Base-by-base conservation (phyloP, 2,329 filamentous ascomycete species). In the Diaporthe helianthi region DNA sequence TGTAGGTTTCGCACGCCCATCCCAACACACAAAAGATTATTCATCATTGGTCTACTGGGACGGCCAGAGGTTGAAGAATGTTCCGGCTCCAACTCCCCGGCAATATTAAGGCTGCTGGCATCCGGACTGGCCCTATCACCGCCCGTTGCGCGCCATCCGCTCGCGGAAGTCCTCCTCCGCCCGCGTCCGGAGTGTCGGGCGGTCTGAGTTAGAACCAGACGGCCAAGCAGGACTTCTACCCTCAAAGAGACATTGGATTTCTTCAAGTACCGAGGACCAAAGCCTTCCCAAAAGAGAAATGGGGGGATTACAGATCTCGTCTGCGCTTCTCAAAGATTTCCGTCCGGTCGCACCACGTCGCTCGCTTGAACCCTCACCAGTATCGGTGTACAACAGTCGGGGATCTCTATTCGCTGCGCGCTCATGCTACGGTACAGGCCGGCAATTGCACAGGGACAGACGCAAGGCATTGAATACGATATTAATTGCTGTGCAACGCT, bases 391-490 rank as follows among this genome's bases (percentile, higher is more conserved):
- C n/a, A 17, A 12, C 36, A 19, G 19, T 12, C 12, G 26, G 41
- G 44, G n/a, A 36, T 26, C 29, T 63, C 44, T 63, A 31, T 46
- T 46, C 55, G 38, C 38, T 46, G 31, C 24, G 38, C 46, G 58
- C 58, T 36, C 29, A 49, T 49, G 19, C 41, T 46, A 22, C 19
- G 19, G 19, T 46, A 49, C 58, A 63, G 24, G 29, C 58, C 58
- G 58, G 58, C 58, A 63, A 49, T 49, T 49, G 58, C 29, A 22
- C 44, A 36, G 29, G 24, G 44, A 31, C 26, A 44, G 58, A 49
- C 44, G n/a, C 58, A 49, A 63, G 58, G 41, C 58, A 63, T 63
- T 63, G 58, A 63, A 49, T 41, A 63, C 29, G 58, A 49, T 63
- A 63, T 49, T 63, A 63, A 63, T 49, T 63, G 58, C 44, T 47